Evolutionary conservation across 768 basidiomycete species (phyloP).

Genomic region (Tulasnella sp.): DNA sequence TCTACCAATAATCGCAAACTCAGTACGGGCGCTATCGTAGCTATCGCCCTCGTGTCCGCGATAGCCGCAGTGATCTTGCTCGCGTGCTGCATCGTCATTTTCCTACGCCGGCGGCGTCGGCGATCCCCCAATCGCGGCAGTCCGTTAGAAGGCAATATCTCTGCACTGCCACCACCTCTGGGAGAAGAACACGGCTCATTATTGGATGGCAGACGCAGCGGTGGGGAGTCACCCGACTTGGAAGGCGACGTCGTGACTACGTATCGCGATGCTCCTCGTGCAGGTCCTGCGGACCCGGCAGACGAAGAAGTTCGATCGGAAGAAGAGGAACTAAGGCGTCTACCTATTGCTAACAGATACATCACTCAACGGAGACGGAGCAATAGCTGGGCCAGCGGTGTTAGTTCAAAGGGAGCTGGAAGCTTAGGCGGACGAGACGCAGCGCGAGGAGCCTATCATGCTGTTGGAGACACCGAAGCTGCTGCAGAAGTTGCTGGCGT

Average conservation of each 20-base stretch:
- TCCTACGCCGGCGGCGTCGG: slow-evolving; percentile 18
- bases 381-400: not conserved
- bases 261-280: not conserved
- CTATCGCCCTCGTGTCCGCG: not conserved
- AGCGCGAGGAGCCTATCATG: not conserved
- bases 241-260: not conserved
- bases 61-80: not conserved
- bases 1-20: not conserved
- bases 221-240: slow-evolving; percentile 19
- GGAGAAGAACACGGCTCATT: slow-evolving; percentile 17
- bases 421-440: not conserved
- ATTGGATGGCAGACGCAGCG: slow-evolving; percentile 9
- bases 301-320: not conserved
- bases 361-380: not conserved
- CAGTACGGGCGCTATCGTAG: slow-evolving; percentile 15
- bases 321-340: not conserved
- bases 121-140: not conserved
- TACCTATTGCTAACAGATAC: slow-evolving; percentile 13
- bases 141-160: not conserved
- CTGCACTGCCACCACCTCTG: not conserved
- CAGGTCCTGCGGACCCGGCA: not conserved
- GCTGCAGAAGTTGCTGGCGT: not conserved
- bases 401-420: not conserved
- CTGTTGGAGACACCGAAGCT: slow-evolving; percentile 1
- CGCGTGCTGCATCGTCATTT: not conserved